Base-by-base conservation (phyloP, 805 yeast species). In the Candida yuanshanica region DNA sequence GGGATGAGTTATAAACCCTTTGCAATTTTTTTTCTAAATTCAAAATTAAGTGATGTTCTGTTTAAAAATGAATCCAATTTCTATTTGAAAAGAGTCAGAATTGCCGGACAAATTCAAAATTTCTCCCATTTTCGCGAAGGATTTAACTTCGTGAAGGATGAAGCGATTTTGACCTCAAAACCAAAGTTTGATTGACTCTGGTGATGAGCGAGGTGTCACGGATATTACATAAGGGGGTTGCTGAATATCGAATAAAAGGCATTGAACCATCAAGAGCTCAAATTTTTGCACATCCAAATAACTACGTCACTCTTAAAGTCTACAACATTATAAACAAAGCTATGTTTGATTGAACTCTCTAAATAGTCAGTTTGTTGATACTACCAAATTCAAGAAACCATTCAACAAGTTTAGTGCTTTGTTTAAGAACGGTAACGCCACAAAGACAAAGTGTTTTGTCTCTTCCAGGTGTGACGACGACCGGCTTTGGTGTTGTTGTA, bases 391-490 rank as follows among this genome's bases (percentile, higher is more conserved):
- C 35, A 38, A 5, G 33, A 11, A 33, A 33, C 22, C 14, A 38
- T n/a, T 23, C 22, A 25, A 14, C 26, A 20, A n/a, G 4, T 14
- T 12, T 27, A 35, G 22, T 33, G 32, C 35, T 42, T 31, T 22
- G 48, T 44, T 43, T 50, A 48, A 36, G 47, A 78, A 81, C 99
- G 89, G 96, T 91, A 91, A 84, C 99, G 87, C 99, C 99, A 91
- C 77, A 91, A 76, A 61, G 95, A 84, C 69, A 91, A 81, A 64
- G 99, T 93, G 93, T 91, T 93, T 80, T 91, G 89, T 73, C 80
- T 86, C 88, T 91, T 93, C 99, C 99, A 91, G 78, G 91, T 93
- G 88, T 91, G 95, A 74, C 95, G 86, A 78, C 97, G 89, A 71
- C 99, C 99, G 65, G 96, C 89, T 65, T 75, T 72, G 81, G 98